Base-by-base conservation (phyloP, 2,329 filamentous ascomycete species). In the Metarhizium sp. region DNA sequence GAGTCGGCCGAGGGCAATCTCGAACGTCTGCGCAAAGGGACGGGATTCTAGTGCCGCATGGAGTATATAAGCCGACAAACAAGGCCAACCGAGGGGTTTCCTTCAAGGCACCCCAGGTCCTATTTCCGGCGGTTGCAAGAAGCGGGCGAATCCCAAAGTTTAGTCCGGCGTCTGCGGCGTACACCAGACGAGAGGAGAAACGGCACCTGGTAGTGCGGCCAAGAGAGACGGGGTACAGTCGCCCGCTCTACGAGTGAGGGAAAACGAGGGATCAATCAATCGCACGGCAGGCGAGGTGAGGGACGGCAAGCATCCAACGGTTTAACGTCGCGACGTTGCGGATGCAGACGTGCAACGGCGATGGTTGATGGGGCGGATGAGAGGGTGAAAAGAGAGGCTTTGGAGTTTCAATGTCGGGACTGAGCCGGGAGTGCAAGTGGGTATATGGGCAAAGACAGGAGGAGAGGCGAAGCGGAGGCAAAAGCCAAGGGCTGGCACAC, bases 401-500 rank as follows among this genome's bases (percentile, higher is more conserved):
- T 38, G 14, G 38, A 43, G 45, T 14, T n/a, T 48, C 20, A n/a
- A 25, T 11, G 8, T 46, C 10, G 18, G 18, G 32, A 46, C 43
- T 46, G 43, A 36, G 49, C 20, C 36, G 43, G 59, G 59, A 58
- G 59, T 59, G 59, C 59, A 58, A 55, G 51, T 52, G 25, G 56
- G 43, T 34, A 56, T 48, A 52, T 52, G 25, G 56, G 43, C 10
- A 56, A 49, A 52, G n/a, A n/a, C 7, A 25, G 20, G 43, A 46
- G 43, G 43, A 20, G 43, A 43, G 14, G 40, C 32, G 32, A 11
- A 34, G 32, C 32, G 7, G 10, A 34, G 10, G 32, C 32, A 7
- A 34, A 34, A 34, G 32, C 32, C 32, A 34, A 34, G 32, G 32
- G 32, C 7, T 25, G 25, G 25, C 25, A 25, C 25, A 25, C 25